Base-by-base conservation (phyloP, 2,329 filamentous ascomycete genomes). In the Colletotrichum cuscutae region DNA sequence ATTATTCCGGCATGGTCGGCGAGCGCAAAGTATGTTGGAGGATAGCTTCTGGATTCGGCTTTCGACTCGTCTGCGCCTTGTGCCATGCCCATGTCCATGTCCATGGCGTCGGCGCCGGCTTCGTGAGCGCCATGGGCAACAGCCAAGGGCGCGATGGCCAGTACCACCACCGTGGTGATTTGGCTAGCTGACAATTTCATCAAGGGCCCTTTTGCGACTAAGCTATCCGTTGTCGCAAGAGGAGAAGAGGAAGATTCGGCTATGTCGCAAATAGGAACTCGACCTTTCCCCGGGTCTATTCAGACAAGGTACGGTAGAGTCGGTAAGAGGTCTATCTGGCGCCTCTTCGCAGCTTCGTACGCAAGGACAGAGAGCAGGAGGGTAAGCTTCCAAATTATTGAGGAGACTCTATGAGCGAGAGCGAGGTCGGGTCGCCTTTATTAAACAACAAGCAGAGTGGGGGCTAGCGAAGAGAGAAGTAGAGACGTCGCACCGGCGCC, bases 1-100 rank as follows among this genome's bases (percentile, higher is more conserved):
- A 97, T 91, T 75, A 89, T 82, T 15, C 83, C 82, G 8, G 80
- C 82, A 78, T 90, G 84, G 30, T 90, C 86, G 0, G 85, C 78
- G 69, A 90, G 84, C 28, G 86, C 81, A 82, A 92, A 93, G 80
- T 93, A 93, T 71, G 85, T 90, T n/a, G 83, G 82, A 9, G 84
- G 80, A 59, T 84, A 84, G 65, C 76, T 77, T 46, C 78, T 75
- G 63, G 62, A 4, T 24, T 79, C 77, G 32, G 72, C 65, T 22
- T 58, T 57, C n/a, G 71, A 37, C 30, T 68, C 61, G 12, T 61
- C 56, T 57, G 22, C 69, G n/a, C 67, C 63, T 42, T 65, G 53
- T 28, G 77, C 62, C 53, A 65, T 73, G 28, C 67, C 58, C 68
- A 59, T 62, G 22, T 32, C 63, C 70, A 74, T 78, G 49, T 65